Conservation (phyloP, 441 rosid genomes). For the Jatropha multifida region DNA sequence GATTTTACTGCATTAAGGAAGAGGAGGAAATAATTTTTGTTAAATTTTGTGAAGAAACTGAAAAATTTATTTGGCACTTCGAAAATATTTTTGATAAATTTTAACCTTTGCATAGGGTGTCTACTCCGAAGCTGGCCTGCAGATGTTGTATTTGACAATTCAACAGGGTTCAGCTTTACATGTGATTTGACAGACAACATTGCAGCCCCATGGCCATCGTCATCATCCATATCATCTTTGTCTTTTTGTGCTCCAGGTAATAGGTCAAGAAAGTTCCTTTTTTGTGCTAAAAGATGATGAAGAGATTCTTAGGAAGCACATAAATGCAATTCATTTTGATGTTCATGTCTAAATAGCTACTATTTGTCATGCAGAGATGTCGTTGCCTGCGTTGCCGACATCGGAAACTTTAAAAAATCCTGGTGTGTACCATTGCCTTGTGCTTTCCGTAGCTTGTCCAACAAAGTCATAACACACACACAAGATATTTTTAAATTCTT, state of each 20-base stretch:
- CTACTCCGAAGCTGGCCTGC: conserved; percentile 84
- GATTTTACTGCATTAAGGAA: neutral
- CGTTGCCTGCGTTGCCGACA: conserved; percentile 90
- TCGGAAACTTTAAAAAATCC: conserved; percentile 66
- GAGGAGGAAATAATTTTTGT: neutral
- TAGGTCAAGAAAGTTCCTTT: conserved; percentile 12
- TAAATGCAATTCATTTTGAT: conserved; percentile 2
- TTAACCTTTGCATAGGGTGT: conserved; percentile 54
- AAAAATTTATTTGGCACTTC: neutral
- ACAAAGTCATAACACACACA: neutral
- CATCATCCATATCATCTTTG: conserved; percentile 80
- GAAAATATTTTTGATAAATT: neutral
- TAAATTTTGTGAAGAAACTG: neutral
- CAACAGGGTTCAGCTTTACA: conserved; percentile 86
- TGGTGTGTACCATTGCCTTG: conserved; percentile 39
- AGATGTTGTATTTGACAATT: conserved; percentile 78
- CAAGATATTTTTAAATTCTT: too few relatives aligned
- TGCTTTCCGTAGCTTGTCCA: neutral
- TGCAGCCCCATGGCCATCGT: conserved; percentile 96
- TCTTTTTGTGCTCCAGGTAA: conserved; percentile 96
- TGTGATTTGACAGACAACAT: conserved; percentile 95
- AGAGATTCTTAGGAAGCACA: neutral
- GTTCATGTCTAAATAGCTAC: conserved; percentile 21
- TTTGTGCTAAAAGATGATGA: neutral
- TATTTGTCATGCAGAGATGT: conserved; percentile 71